A percentile compares a stretch with the other conserved stretches of the same genome.
These are phyloP conservation scores for Trypanosoma boissoni DNA, from an alignment of 208 protist species.

Conservation along the genomic window DNA sequence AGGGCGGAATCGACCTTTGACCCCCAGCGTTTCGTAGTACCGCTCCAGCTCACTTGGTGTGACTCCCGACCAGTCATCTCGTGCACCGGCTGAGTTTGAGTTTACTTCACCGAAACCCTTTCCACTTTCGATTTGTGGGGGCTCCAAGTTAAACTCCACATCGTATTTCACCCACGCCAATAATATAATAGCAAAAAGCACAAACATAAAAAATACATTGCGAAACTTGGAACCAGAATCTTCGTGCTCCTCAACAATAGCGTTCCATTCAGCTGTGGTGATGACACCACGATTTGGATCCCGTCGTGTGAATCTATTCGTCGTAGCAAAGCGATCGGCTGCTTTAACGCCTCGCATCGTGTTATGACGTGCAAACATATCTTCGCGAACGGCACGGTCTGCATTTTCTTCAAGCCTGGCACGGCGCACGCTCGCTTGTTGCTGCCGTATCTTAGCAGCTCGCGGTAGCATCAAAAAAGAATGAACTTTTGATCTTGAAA, in stretches of 20 bases:
- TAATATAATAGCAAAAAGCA: conserved; percentile 46
- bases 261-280: conserved; percentile 74
- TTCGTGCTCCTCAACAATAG: conserved; percentile 67
- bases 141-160: conserved; percentile 81
- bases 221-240: conserved; percentile 75
- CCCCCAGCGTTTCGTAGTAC: conserved; percentile 72
- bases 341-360: conserved; percentile 14
- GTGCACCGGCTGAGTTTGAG: conserved; percentile 2
- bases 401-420: conserved; percentile 51
- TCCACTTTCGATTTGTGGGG: conserved; percentile 77
- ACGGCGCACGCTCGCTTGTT: conserved; percentile 61
- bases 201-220: conserved; percentile 48
- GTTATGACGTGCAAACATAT: conserved; percentile 33
- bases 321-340: conserved; percentile 22
- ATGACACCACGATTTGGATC: conserved; percentile 75
- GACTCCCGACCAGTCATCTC: conserved; percentile 3
- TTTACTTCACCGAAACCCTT: conserved; percentile 61
- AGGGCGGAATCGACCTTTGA: conserved; percentile 48
- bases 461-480: conserved; percentile 57
- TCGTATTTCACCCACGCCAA: conserved; percentile 76
- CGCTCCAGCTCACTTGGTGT: conserved; percentile 46
- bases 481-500: too few relatives aligned
- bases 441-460: conserved; percentile 69
- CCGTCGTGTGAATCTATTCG: conserved; percentile 32
- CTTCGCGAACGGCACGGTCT: conserved; percentile 39